A percentile compares a stretch with the other conserved stretches of the same genome.
Conservation (phyloP, 2,329 filamentous ascomycete genomes). For the Helminthosporium solani region DNA sequence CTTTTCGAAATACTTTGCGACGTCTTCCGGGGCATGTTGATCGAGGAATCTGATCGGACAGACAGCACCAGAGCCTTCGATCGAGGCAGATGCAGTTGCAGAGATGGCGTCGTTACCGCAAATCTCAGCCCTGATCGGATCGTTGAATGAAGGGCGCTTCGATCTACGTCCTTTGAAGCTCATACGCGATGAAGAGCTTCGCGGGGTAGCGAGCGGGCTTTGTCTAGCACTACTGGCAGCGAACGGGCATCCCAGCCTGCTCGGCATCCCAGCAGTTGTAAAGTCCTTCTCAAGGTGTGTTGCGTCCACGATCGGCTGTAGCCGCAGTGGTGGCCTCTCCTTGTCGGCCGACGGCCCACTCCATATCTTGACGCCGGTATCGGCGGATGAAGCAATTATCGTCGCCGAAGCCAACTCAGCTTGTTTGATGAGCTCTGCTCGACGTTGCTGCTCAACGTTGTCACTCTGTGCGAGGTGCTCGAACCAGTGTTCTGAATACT, state of each 20-base stretch:
- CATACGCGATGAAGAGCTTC: constrained; percentile 42
- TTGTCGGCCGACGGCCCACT: constrained; percentile 40
- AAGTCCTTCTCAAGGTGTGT: constrained; percentile 78
- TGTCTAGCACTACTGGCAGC: constrained; percentile 52
- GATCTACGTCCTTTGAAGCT: constrained; percentile 41
- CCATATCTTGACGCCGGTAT: constrained; percentile 44
- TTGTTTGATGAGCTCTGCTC: constrained; percentile 36
- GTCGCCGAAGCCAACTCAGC: constrained; percentile 35
- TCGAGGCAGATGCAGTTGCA: constrained; percentile 47
- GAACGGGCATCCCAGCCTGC: constrained; percentile 80
- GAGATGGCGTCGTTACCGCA: constrained; percentile 48
- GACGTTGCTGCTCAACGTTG: constrained; percentile 35
- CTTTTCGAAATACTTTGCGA: constrained; percentile 89
- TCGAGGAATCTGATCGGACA: constrained; percentile 93
- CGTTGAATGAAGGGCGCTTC: constrained; percentile 45
- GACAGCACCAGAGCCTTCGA: constrained; percentile 54
- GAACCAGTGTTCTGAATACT: constrained; percentile 32
- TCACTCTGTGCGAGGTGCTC: constrained; percentile 38
- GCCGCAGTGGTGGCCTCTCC: constrained; percentile 21
- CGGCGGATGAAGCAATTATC: constrained; percentile 23
- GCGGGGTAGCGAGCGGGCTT: constrained; percentile 45
- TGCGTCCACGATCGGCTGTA: constrained; percentile 39
- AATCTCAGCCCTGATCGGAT: constrained; percentile 46
- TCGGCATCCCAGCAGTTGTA: constrained; percentile 79
- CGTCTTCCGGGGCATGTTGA: constrained; percentile 88